A percentile compares a stretch with the other conserved stretches of the same genome.
These are phyloP conservation scores for Rusavskia elegans DNA, from an alignment of 495 filamentous ascomycete species.

Conservation along the genomic window DNA sequence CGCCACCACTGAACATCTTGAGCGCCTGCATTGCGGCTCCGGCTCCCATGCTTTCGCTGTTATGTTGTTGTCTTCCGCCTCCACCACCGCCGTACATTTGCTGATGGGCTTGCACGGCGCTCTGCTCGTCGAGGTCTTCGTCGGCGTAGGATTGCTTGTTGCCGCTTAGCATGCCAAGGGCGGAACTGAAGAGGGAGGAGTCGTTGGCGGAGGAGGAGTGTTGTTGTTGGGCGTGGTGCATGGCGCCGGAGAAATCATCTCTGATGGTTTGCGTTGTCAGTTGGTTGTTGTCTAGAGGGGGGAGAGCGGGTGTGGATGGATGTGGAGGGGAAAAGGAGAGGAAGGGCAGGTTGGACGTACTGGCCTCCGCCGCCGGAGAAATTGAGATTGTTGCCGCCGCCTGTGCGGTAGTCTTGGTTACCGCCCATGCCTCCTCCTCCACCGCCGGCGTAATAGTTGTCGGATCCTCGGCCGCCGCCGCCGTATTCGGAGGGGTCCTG, in stretches of 20 bases:
- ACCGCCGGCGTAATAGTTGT: slow-evolving; percentile 1
- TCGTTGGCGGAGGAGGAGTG: slow-evolving; percentile 8
- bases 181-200: slow-evolving; percentile 29
- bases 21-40: slow-evolving; percentile 54
- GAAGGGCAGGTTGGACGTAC: background rate
- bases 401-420: background rate
- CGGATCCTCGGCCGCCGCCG: background rate
- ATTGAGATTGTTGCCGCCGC: background rate
- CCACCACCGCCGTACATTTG: slow-evolving; percentile 30
- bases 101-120: slow-evolving; percentile 39
- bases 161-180: slow-evolving; percentile 30
- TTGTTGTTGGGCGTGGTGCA: slow-evolving; percentile 29
- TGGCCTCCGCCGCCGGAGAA: slow-evolving; percentile 1
- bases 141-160: slow-evolving; percentile 21
- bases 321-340: background rate
- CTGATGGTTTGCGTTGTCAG: slow-evolving; percentile 8
- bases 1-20: slow-evolving; percentile 42
- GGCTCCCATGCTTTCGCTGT: slow-evolving; percentile 31
- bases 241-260: slow-evolving; percentile 31
- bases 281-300: slow-evolving; percentile 8
- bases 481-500: background rate
- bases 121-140: slow-evolving; percentile 38
- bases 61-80: slow-evolving; percentile 16
- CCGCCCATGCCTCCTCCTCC: slow-evolving; percentile 5
- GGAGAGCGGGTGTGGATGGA: slow-evolving; percentile 3